Base-by-base conservation (phyloP, 2,329 filamentous ascomycete species). In the Colletotrichum falcatum region DNA sequence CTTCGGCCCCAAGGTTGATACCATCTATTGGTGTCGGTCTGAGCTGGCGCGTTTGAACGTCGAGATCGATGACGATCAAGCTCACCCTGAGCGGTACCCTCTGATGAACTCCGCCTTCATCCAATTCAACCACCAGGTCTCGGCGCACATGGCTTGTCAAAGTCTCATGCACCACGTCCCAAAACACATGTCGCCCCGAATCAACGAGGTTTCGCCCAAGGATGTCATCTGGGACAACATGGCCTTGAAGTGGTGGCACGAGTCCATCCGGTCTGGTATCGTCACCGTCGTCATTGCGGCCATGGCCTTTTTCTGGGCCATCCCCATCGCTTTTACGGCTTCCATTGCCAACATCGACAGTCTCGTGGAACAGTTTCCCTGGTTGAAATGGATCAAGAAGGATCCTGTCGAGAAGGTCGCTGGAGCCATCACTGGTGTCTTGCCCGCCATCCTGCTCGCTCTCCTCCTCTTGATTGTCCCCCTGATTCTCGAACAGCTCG, bases 211-310 rank as follows among this genome's bases (percentile, higher is more conserved):
- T 56, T 94, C 94, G 8, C 96, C 96, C 0, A 91, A 91, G 53
- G 95, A 98, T 78, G 94, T 99, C 11, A 87, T 97, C 49, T 99
- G 96, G 96, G 94, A 97, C 74, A 99, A 99, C 78, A 95, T 99
- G 91, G 95, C 94, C 0, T 92, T 98, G 75, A 90, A 88, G 65
- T 98, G 96, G 95, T 98, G 95, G 94, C 91, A 95, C 73, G 88
- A 91, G 66, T 97, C 95, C 86, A 77, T 94, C 37, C 89, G 94
- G 35, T 90, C 90, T 2, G 87, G 84, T 44, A 78, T 91, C 11
- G 91, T 95, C 14, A 82, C 94, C 37, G 80, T 83, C 9, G 75
- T 92, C 30, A 91, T 97, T 9, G 79, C 86, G 44, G 92, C 86
- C 7, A 94, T 98, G 87, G 88, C 97, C 60, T 85, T 98, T 73